phyloP scores from a whole-genome alignment of 2,329 filamentous ascomycete genomes.

The Pleochaeta shiraiana region DNA sequence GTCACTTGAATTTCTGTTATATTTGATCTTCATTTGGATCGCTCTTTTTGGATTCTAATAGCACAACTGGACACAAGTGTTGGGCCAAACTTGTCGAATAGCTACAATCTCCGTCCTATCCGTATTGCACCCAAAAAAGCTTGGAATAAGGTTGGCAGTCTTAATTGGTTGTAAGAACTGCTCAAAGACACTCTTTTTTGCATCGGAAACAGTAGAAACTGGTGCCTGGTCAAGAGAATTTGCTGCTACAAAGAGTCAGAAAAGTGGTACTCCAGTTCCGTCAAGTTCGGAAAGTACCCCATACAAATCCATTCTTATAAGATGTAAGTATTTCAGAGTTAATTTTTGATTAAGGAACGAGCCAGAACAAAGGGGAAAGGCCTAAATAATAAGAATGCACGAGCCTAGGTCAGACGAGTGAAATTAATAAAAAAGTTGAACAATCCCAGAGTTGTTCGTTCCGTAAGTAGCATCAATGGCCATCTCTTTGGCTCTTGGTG shows the following conservation, averaged over 20 bases:
- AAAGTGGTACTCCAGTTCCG: neutral
- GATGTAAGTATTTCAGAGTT: neutral
- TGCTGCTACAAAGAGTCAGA: neutral
- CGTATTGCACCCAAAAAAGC: neutral
- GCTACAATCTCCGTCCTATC: neutral
- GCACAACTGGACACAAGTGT: no score
- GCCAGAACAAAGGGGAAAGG: no score
- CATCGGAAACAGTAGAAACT: neutral
- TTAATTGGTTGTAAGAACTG: neutral
- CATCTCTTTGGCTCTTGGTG: no score
- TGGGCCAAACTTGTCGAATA: neutral
- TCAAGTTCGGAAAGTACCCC: neutral
- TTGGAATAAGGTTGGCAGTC: neutral
- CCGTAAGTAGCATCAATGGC: no score
- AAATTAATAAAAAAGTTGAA: no score
- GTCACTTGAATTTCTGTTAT: no score
- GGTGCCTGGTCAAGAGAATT: neutral
- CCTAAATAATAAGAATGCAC: no score
- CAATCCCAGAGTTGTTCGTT: no score
- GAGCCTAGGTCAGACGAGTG: no score
- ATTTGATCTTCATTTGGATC: no score
- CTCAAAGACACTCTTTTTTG: neutral
- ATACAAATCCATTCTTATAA: neutral
- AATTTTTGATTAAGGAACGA: neutral
- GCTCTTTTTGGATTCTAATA: no score